phyloP scores from a whole-genome alignment of 306 rosid species.

The Vigna radiata region DNA sequence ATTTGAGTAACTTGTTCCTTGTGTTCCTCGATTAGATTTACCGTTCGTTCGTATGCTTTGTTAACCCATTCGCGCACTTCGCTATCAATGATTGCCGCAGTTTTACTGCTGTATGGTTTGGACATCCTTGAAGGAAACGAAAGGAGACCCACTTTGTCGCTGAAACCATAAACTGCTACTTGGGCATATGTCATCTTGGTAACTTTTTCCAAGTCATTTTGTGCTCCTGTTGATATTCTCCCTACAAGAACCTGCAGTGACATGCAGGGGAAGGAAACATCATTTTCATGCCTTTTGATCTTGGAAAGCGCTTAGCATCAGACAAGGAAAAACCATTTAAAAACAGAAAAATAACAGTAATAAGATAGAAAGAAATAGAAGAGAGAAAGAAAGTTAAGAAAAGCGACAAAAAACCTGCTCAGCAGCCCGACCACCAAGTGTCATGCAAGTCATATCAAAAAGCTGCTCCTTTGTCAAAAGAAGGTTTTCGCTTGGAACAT shows the following conservation, averaged over 20 bases:
- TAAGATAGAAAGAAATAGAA: background rate
- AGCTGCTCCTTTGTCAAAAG: constrained; percentile 96
- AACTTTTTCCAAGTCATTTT: constrained; percentile 94
- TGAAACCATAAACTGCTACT: constrained; percentile 91
- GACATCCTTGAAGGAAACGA: constrained; percentile 73
- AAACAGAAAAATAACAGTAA: background rate
- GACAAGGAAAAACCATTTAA: background rate
- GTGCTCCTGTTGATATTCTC: constrained; percentile 91
- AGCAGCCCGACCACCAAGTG: constrained; percentile 98
- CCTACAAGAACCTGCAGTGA: constrained; percentile 74
- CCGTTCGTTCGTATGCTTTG: constrained; percentile 68
- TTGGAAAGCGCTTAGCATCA: constrained; percentile 3
- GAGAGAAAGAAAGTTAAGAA: background rate
- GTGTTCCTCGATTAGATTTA: constrained; percentile 72
- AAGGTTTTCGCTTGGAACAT: constrained; percentile 92
- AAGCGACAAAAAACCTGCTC: constrained; percentile 72
- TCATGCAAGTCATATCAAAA: constrained; percentile 91
- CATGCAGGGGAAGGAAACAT: constrained; percentile 27
- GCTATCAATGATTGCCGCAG: constrained; percentile 75
- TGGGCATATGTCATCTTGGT: constrained; percentile 98
- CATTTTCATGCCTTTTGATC: background rate
- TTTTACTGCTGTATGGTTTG: constrained; percentile 90
- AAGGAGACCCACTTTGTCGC: constrained; percentile 93
- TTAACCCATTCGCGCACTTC: constrained; percentile 94
- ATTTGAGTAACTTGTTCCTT: constrained; percentile 77